These are phyloP conservation scores for Candida methanosorbosa DNA, from an alignment of 805 yeast genomes.

Conservation along the genomic window DNA sequence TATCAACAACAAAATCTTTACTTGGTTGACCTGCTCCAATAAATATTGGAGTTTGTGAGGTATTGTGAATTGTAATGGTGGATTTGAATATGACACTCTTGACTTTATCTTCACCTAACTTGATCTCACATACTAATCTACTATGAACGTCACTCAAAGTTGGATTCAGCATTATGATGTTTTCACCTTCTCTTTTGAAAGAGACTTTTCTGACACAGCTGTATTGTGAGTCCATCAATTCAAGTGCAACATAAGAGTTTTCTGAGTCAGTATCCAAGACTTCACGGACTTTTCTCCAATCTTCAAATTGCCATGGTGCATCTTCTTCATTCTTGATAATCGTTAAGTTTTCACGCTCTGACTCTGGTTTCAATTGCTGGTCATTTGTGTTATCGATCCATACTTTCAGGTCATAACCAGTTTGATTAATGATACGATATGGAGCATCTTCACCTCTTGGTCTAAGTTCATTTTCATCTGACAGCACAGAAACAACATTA, in stretches of 20 bases:
- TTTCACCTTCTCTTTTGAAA: slow-evolving; percentile 78
- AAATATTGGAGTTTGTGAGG: slow-evolving; percentile 49
- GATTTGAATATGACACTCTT: slow-evolving; percentile 75
- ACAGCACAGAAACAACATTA: slow-evolving; percentile 52
- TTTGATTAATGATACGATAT: slow-evolving; percentile 69
- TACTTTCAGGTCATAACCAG: slow-evolving; percentile 73
- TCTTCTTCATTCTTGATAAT: slow-evolving; percentile 37
- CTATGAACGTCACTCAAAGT: slow-evolving; percentile 48
- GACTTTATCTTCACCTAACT: slow-evolving; percentile 64
- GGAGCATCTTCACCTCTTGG: slow-evolving; percentile 79
- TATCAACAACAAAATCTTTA: slow-evolving; percentile 17
- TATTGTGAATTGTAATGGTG: slow-evolving; percentile 60
- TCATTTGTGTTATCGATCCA: slow-evolving; percentile 57
- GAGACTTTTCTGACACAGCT: slow-evolving; percentile 47
- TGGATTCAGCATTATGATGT: slow-evolving; percentile 60
- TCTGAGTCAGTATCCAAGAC: slow-evolving; percentile 58
- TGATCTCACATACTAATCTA: slow-evolving; percentile 65
- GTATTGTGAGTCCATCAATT: slow-evolving; percentile 47
- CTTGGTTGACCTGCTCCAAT: slow-evolving; percentile 27
- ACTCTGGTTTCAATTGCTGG: slow-evolving; percentile 9
- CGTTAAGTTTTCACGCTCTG: slow-evolving; percentile 23
- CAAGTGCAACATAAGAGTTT: slow-evolving; percentile 56
- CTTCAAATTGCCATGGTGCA: slow-evolving; percentile 87
- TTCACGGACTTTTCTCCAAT: slow-evolving; percentile 84
- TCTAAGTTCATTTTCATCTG: slow-evolving; percentile 43